Base-by-base conservation (phyloP, 2,329 filamentous ascomycete species). In the Waltergamsia citrina region DNA sequence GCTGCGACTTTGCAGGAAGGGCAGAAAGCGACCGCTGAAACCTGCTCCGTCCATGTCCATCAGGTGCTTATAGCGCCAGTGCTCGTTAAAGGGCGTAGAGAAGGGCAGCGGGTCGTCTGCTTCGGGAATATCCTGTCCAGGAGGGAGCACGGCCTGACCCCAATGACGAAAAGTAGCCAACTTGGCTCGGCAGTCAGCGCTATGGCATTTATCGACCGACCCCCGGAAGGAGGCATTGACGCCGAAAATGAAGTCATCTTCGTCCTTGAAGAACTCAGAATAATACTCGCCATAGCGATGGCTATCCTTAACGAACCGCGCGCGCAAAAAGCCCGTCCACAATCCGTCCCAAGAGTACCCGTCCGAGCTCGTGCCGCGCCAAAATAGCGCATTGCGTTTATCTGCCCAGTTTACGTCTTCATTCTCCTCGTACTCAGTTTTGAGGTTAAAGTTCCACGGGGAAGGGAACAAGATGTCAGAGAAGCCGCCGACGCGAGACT, bases 31-130 rank as follows among this genome's bases (percentile, higher is more conserved):
- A 2, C 75, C 77, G 27, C 68, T 75, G 49, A 79, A 78, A 3
- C 66, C 70, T 49, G 78, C 74, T 15, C 81, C 82, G 50, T 87
- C 82, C 32, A 86, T 66, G 49, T 87, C 82, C 0, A 78, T 70
- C 2, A 86, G 63, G 46, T 74, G 81, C 47, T 83, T 84, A 52
- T 65, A 62, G 30, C 49, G 43, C 51, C 72, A 74, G 51, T 74
- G 68, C 36, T 69, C 52, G n/a, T 40, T 31, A 30, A 48, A 49
- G 2, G 40, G 40, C 5, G 38, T 32, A 6, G 19, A 12, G 9
- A 28, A 11, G 8, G 35, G 37, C 27, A 38, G 22, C 14, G 39
- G 35, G 7, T 26, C 22, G 4, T 30, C 17, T n/a, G 7, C 28
- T 7, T 17, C 29, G n/a, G 19, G 19, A 9, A 15, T 16, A 4